Evolutionary conservation across 805 yeast species (phyloP).

Genomic region (Cyberlindnera meyerae): DNA sequence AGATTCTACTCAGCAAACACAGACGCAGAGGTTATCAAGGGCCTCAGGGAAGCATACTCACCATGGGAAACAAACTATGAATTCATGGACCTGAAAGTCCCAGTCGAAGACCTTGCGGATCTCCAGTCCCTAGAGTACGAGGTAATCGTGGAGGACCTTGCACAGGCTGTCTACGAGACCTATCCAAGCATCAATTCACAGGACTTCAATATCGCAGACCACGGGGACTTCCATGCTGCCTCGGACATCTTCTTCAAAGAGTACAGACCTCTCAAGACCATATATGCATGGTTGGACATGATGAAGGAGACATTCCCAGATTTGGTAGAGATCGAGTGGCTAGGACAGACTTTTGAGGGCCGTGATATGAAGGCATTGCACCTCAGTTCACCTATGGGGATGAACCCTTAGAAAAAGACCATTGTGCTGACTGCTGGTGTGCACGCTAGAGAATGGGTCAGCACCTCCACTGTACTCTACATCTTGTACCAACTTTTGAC

Average conservation of each 20-base stretch:
- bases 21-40: constrained; percentile 1
- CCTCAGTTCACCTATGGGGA: constrained; percentile 44
- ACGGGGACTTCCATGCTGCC: constrained; percentile 13
- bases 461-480: constrained; percentile 65
- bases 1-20: constrained; percentile 7
- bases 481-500: constrained; percentile 43
- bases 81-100: constrained; percentile 42
- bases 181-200: constrained; percentile 32
- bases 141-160: constrained; percentile 51
- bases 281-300: constrained; percentile 67
- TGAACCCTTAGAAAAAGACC: constrained; percentile 47
- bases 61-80: constrained; percentile 47
- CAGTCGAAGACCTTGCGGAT: constrained; percentile 9
- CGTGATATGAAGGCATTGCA: constrained; percentile 65
- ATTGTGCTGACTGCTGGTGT: constrained; percentile 78
- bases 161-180: constrained; percentile 52
- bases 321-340: constrained; percentile 53
- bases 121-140: constrained; percentile 9
- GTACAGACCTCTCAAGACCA: constrained; percentile 62
- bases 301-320: constrained; percentile 60
- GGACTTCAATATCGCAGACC: constrained; percentile 5
- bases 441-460: constrained; percentile 90
- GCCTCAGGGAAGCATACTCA: constrained; percentile 19
- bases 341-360: constrained; percentile 76
- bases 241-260: constrained; percentile 63